These are phyloP conservation scores for Candida oleophila DNA, from an alignment of 805 yeast species.

Conservation along the genomic window DNA sequence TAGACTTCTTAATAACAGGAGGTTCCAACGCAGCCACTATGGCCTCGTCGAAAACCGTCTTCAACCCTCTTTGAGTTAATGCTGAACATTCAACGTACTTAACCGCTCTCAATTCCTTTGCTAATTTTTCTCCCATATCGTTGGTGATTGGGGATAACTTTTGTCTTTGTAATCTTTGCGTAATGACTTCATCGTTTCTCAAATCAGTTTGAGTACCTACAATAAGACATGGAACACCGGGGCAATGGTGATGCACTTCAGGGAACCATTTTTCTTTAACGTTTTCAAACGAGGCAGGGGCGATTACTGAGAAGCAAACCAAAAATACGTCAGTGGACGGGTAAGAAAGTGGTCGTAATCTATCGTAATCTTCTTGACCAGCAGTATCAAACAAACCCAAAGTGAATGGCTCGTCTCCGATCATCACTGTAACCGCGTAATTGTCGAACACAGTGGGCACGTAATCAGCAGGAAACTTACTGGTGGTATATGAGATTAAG, in stretches of 20 bases:
- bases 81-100: slow-evolving; percentile 98
- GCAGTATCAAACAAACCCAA: slow-evolving; percentile 98
- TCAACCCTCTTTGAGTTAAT: slow-evolving; percentile 92
- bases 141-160: slow-evolving; percentile 81
- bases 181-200: slow-evolving; percentile 87
- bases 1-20: slow-evolving; percentile 77
- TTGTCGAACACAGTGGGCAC: slow-evolving; percentile 98
- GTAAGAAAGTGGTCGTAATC: slow-evolving; percentile 92
- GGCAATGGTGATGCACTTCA: slow-evolving; percentile 93
- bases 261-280: slow-evolving; percentile 99
- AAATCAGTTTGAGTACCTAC: slow-evolving; percentile 97
- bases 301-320: slow-evolving; percentile 94
- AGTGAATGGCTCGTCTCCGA: slow-evolving; percentile 97
- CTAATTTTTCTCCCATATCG: slow-evolving; percentile 89
- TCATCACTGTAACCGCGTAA: slow-evolving; percentile 91
- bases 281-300: slow-evolving; percentile 96
- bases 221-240: slow-evolving; percentile 95
- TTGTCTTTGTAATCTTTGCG: slow-evolving; percentile 88
- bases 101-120: slow-evolving; percentile 91
- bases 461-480: slow-evolving; percentile 96
- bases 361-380: slow-evolving; percentile 98
- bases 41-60: slow-evolving; percentile 98
- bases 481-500: slow-evolving; percentile 91
- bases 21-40: slow-evolving; percentile 98
- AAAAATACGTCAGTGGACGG: slow-evolving; percentile 97